These are phyloP conservation scores for Thelonectria rubi DNA, from an alignment of 2,329 filamentous ascomycete genomes.

Conservation along the genomic window DNA sequence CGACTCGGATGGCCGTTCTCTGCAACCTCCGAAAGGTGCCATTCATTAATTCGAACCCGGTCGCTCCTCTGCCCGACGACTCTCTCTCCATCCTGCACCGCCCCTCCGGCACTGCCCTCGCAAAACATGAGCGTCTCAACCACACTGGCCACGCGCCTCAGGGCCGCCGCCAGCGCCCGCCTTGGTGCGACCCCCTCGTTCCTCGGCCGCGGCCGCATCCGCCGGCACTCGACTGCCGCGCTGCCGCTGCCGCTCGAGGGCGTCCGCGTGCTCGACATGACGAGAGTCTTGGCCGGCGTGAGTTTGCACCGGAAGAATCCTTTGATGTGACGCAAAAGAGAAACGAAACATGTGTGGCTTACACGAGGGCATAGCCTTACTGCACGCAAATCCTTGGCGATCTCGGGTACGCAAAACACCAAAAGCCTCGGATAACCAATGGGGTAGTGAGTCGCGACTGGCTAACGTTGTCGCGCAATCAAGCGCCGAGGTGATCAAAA, in stretches of 20 bases:
- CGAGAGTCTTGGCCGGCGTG: slow-evolving; percentile 92
- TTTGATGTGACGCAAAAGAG: slow-evolving; percentile 11
- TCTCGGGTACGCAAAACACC: slow-evolving; percentile 74
- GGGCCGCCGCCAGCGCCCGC: slow-evolving; percentile 32
- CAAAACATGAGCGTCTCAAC: slow-evolving; percentile 32
- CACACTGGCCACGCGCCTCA: slow-evolving; percentile 30
- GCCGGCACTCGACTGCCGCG: slow-evolving; percentile 45
- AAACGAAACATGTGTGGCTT: slow-evolving; percentile 20
- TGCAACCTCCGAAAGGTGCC: slow-evolving; percentile 4
- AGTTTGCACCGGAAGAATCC: slow-evolving; percentile 48
- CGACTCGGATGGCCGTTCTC: slow-evolving; percentile 16
- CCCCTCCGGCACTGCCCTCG: slow-evolving; percentile 6
- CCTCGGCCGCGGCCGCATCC: slow-evolving; percentile 23
- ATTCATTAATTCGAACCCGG: background rate
- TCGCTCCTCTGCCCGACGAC: background rate
- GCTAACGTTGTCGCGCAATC: slow-evolving; percentile 26
- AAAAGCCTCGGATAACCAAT: slow-evolving; percentile 1
- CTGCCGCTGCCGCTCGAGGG: slow-evolving; percentile 76
- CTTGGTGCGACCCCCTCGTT: slow-evolving; percentile 4
- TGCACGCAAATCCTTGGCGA: slow-evolving; percentile 97
- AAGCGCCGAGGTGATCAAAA: slow-evolving; percentile 95
- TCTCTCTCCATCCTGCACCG: background rate
- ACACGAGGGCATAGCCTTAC: slow-evolving; percentile 77
- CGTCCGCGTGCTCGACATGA: slow-evolving; percentile 94
- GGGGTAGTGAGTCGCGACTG: slow-evolving; percentile 9